Evolutionary conservation across 2,329 filamentous ascomycete species (phyloP).

Genomic region (Sporothrix brunneoviolacea): DNA sequence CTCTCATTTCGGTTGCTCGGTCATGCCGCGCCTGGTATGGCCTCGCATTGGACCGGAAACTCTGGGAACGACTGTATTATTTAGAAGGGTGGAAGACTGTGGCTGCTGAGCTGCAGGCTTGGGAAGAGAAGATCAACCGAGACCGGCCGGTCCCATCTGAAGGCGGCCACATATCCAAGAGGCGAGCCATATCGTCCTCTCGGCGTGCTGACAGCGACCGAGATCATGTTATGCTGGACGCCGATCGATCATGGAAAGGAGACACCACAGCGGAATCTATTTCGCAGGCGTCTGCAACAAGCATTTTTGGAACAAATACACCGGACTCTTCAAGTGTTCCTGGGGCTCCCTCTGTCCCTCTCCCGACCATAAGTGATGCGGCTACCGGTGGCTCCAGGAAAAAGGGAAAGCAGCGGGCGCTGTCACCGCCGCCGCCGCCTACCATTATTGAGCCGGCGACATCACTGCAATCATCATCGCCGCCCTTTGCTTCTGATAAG

Average conservation of each 20-base stretch:
- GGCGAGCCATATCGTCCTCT: slow-evolving; percentile 42
- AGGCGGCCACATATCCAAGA: slow-evolving; percentile 48
- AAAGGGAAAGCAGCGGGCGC: slow-evolving; percentile 33
- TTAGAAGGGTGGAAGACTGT: slow-evolving; percentile 81
- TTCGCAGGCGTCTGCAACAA: neutral
- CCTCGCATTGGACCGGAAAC: slow-evolving; percentile 70
- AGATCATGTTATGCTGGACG: slow-evolving; percentile 38
- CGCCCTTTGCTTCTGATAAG: neutral
- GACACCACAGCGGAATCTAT: slow-evolving; percentile 18
- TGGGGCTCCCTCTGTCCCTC: too few species aligned
- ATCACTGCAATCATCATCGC: neutral
- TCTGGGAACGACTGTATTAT: slow-evolving; percentile 81
- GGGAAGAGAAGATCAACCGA: slow-evolving; percentile 55
- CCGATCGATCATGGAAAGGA: slow-evolving; percentile 21
- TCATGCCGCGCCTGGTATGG: slow-evolving; percentile 78
- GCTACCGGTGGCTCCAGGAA: slow-evolving; percentile 22
- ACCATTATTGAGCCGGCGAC: too few species aligned
- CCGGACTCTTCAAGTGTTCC: too few species aligned
- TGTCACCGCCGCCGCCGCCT: slow-evolving; percentile 12
- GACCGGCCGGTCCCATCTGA: slow-evolving; percentile 37
- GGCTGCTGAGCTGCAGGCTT: slow-evolving; percentile 55
- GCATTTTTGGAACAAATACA: neutral
- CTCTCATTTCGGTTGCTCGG: slow-evolving; percentile 70
- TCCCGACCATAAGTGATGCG: too few species aligned
- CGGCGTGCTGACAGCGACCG: slow-evolving; percentile 34